Percentiles rank a stretch among this genome's conserved stretches.
Conservation (phyloP, 2,329 filamentous ascomycete genomes). For the Fusarium sterilihyphosum region DNA sequence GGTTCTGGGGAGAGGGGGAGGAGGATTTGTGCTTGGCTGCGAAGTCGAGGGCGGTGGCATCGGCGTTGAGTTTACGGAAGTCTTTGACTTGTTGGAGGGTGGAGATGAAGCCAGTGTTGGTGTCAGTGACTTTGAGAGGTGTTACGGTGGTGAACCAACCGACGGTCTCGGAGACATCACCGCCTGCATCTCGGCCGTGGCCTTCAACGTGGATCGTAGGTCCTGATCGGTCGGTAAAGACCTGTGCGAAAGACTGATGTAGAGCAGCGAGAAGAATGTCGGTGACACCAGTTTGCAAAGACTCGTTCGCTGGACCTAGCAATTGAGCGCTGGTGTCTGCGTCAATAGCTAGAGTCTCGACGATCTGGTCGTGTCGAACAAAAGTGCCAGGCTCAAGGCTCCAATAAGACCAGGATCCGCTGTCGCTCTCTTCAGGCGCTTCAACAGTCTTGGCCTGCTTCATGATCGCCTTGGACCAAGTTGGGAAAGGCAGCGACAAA, state of each 20-base stretch:
- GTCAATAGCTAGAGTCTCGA: neutral
- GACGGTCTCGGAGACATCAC: neutral
- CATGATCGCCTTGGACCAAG: neutral
- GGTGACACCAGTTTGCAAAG: neutral
- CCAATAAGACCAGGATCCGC: neutral
- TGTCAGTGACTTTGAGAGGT: neutral
- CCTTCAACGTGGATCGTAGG: neutral
- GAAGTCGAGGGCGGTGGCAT: neutral
- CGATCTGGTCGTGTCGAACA: neutral
- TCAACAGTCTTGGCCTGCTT: neutral
- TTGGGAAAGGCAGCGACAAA: neutral
- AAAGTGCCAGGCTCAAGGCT: neutral
- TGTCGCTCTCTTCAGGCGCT: rapidly evolving
- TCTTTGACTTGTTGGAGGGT: neutral
- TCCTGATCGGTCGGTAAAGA: neutral
- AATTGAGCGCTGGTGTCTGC: neutral
- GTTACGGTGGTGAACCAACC: neutral
- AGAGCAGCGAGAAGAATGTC: neutral
- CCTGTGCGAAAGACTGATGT: neutral
- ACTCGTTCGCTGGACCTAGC: neutral
- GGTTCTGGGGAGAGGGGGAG: rapidly evolving
- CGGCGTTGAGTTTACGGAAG: neutral
- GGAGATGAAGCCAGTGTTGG: neutral
- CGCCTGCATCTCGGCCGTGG: neutral
- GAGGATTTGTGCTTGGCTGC: neutral